These are phyloP conservation scores for Coprinopsis sp. DNA, from an alignment of 768 basidiomycete genomes.

Conservation along the genomic window DNA sequence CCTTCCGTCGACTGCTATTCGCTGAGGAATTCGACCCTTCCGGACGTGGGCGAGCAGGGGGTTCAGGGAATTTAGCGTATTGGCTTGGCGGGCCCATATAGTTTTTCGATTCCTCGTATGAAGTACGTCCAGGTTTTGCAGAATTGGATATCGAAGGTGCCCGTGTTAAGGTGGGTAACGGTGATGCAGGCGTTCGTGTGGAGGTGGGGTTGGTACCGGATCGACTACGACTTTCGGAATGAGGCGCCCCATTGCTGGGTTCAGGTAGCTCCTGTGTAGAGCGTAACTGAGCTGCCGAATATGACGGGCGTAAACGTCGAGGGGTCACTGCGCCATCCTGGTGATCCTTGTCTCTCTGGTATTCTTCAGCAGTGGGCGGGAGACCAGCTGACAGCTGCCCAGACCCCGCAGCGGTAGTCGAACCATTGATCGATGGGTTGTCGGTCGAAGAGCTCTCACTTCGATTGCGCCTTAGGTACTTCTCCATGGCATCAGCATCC, in stretches of 20 bases:
- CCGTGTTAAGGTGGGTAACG: constrained; percentile 44
- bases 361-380: constrained; percentile 52
- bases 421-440: constrained; percentile 58
- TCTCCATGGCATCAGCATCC: constrained; percentile 85
- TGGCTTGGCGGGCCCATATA: constrained; percentile 65
- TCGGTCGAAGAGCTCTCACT: constrained; percentile 80
- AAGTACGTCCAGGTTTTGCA: constrained; percentile 33
- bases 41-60: constrained; percentile 43
- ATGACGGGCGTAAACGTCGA: constrained; percentile 63
- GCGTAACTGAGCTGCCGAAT: constrained; percentile 74
- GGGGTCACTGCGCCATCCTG: constrained; percentile 52
- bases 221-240: constrained; percentile 51
- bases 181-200: constrained; percentile 35
- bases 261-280: constrained; percentile 38
- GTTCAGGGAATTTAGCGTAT: constrained; percentile 70
- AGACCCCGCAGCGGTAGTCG: constrained; percentile 21
- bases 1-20: constrained; percentile 50
- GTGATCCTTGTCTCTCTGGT: constrained; percentile 43
- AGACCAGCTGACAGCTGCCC: constrained; percentile 39
- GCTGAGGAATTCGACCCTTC: constrained; percentile 48
- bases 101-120: constrained; percentile 42
- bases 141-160: constrained; percentile 58
- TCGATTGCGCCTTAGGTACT: constrained; percentile 76
- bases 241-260: constrained; percentile 26
- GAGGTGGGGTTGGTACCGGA: constrained; percentile 64